phyloP scores from a whole-genome alignment of 768 basidiomycete genomes.

The Lactarius deliciosus region DNA sequence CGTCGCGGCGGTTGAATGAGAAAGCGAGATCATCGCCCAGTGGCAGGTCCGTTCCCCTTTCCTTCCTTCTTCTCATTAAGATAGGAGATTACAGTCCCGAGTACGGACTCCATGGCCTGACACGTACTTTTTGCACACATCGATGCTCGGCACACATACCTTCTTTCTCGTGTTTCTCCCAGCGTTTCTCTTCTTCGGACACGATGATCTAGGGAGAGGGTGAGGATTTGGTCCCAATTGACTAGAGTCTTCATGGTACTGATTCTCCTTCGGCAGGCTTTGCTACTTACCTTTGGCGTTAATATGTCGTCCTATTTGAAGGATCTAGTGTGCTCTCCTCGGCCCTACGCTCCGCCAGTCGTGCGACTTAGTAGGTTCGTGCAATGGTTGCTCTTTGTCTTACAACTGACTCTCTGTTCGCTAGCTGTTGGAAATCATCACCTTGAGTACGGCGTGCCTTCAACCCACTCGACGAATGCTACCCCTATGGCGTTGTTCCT shows the following conservation, averaged over 20 bases:
- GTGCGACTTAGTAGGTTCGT: conserved; percentile 35
- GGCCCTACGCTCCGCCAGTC: too few species aligned
- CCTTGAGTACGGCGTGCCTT: too few species aligned
- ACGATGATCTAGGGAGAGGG: conserved; percentile 64
- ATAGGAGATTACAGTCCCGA: conserved; percentile 37
- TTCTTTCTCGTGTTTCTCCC: conserved; percentile 73
- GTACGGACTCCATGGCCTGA: conserved; percentile 71
- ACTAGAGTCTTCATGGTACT: not conserved
- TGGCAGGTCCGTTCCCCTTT: conserved; percentile 55
- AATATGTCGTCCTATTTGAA: conserved; percentile 76
- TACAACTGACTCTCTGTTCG: not conserved
- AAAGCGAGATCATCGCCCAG: conserved; percentile 58
- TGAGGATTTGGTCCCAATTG: conserved; percentile 38
- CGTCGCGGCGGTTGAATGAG: conserved; percentile 52
- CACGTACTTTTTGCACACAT: conserved; percentile 80
- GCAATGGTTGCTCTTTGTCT: too few species aligned
- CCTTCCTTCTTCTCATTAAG: not conserved
- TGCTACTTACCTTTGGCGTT: conserved; percentile 74
- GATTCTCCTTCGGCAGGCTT: conserved; percentile 45
- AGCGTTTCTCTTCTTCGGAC: too few species aligned
- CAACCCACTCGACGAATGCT: conserved; percentile 77
- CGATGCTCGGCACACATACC: conserved; percentile 64
- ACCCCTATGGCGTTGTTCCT: conserved; percentile 87
- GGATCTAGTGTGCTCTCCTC: conserved; percentile 52
- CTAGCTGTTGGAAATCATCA: too few species aligned